Conservation (phyloP, 192 early-diverging fungal species). For the Backusella macrospora region DNA sequence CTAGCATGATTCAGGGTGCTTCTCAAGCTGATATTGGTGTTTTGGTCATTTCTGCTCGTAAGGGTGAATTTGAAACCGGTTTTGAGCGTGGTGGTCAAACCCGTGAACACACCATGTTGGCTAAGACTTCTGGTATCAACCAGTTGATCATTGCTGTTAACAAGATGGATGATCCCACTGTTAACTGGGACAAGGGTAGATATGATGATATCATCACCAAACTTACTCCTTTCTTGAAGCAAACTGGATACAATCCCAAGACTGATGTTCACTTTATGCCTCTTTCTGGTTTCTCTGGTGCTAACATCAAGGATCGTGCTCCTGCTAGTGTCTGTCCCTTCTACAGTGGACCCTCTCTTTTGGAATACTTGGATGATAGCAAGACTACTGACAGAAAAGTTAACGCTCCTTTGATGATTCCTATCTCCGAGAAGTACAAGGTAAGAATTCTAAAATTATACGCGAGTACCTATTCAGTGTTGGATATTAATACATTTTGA, state of each 20-base stretch:
- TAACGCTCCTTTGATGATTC: constrained; percentile 89
- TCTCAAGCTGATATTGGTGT: constrained; percentile 97
- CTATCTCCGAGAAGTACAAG: constrained; percentile 94
- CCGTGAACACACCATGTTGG: constrained; percentile 95
- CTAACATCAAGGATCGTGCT: constrained; percentile 87
- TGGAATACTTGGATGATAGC: constrained; percentile 85
- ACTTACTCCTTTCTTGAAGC: constrained; percentile 89
- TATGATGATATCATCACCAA: constrained; percentile 92
- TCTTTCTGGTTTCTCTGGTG: constrained; percentile 96
- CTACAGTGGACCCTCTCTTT: constrained; percentile 87
- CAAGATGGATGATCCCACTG: constrained; percentile 99
- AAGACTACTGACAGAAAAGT: constrained; percentile 85
- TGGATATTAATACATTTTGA: neutral
- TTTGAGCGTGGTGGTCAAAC: constrained; percentile 99
- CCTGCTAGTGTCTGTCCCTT: constrained; percentile 60
- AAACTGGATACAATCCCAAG: constrained; percentile 87
- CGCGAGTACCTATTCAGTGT: too few species aligned
- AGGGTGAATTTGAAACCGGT: constrained; percentile 99
- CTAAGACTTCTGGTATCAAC: constrained; percentile 96
- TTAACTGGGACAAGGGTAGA: constrained; percentile 86
- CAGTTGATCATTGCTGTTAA: constrained; percentile 93
- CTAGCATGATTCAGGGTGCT: constrained; percentile 96
- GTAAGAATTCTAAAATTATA: constrained; percentile 28
- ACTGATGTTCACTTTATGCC: constrained; percentile 88
- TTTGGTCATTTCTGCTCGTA: constrained; percentile 94